Base-by-base conservation (phyloP, 2,329 filamentous ascomycete genomes). In the Colletotrichum zoysiae region DNA sequence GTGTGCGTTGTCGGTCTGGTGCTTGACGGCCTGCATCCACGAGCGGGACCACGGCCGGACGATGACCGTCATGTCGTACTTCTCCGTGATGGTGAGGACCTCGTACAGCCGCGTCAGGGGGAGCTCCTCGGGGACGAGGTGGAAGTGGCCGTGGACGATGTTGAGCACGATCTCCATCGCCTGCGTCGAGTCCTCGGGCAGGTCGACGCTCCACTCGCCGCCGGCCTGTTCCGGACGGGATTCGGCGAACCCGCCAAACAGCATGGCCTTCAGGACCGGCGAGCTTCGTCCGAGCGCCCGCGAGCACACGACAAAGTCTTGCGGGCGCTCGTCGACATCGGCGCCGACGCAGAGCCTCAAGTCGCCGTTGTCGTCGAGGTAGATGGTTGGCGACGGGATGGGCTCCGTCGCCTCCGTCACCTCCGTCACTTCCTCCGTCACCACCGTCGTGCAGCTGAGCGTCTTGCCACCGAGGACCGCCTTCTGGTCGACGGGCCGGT, bases 131-230 rank as follows among this genome's bases (percentile, higher is more conserved):
- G 77, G 76, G 1, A 80, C 62, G 14, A 72, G 65, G 4, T 78
- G 74, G 44, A 79, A 77, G 11, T 73, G 75, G 20, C 76, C 70
- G 42, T 81, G 79, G 16, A 80, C 75, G 16, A 81, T 80, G 60
- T 78, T 76, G 18, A 81, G 65, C n/a, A 81, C 44, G n/a, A 76
- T 75, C 8, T 74, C 59, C 74, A 80, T 76, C 0, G 78, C 74
- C 42, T 71, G 73, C 6, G 79, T 75, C 11, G 78, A 68, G 58
- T 81, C 79, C n/a, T 79, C 78, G 12, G 79, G 79, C 30, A 81
- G 74, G 9, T 70, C 61, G 6, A 78, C 70, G 7, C 56, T 51
- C 78, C 77, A 79, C 14, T 78, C 73, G 1, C 66, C 57, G 5
- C 56, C 62, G 7, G 50, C 63, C 20, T 60, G 66, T 0, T 62